Conservation (phyloP, 495 filamentous ascomycete species). For the Podospora anserina region DNA sequence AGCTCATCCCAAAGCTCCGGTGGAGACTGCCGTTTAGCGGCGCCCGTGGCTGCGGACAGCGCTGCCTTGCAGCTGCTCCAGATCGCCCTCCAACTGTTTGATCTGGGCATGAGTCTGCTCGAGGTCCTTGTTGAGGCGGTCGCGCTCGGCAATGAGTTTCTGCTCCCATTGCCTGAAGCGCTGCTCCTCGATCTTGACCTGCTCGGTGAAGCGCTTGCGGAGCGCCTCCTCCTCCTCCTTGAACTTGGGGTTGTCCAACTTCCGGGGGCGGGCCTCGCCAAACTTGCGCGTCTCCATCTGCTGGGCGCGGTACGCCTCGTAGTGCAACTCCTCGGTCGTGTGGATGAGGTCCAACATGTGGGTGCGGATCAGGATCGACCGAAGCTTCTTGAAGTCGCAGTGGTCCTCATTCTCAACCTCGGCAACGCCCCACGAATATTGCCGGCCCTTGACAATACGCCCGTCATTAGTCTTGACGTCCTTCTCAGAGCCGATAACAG, state of each 20-base stretch:
- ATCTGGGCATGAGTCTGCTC: conserved; percentile 96
- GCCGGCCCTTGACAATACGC: conserved; percentile 95
- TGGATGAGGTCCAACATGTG: conserved; percentile 99
- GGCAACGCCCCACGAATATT: conserved; percentile 98
- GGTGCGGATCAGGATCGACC: conserved; percentile 97
- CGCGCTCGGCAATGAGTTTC: conserved; percentile 96
- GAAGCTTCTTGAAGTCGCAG: conserved; percentile 99
- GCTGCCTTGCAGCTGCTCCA: conserved; percentile 90
- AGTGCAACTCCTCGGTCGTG: conserved; percentile 98
- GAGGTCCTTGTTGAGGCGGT: conserved; percentile 98
- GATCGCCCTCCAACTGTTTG: conserved; percentile 89
- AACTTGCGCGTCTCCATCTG: conserved; percentile 99
- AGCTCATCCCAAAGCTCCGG: conserved; percentile 7
- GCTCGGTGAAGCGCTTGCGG: conserved; percentile 98
- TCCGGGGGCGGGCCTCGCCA: conserved; percentile 91
- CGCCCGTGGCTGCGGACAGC: conserved; percentile 91
- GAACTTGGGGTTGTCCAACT: conserved; percentile 99
- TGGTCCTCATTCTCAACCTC: conserved; percentile 99
- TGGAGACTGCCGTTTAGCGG: conserved; percentile 56
- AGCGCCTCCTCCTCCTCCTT: conserved; percentile 99
- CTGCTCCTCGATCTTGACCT: conserved; percentile 99
- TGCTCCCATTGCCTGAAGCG: conserved; percentile 99
- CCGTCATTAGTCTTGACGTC: conserved; percentile 95
- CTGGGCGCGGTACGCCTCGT: conserved; percentile 96
- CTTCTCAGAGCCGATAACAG: conserved; percentile 98